phyloP scores from a whole-genome alignment of 2,329 filamentous ascomycete genomes.

The Stenocarpella maydis region DNA sequence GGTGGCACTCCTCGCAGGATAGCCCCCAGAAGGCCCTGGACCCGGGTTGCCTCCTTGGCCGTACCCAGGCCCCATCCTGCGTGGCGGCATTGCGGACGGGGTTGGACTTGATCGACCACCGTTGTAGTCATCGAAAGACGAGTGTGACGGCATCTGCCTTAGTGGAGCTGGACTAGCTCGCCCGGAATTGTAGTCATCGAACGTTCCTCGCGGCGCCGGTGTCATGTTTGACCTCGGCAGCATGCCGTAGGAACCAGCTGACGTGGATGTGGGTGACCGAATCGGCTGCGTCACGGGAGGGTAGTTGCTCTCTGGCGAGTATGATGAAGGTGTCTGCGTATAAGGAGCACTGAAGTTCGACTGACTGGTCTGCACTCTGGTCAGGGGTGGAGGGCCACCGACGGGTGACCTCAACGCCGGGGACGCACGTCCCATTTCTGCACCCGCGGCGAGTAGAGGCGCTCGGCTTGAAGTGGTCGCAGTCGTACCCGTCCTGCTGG shows the following conservation, averaged over 20 bases:
- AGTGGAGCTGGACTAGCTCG: constrained; percentile 30
- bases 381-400: constrained; percentile 37
- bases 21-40: constrained; percentile 20
- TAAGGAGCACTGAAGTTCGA: constrained; percentile 39
- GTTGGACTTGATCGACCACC: constrained; percentile 43
- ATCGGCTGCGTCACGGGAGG: constrained; percentile 41
- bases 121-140: constrained; percentile 38
- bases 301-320: constrained; percentile 39
- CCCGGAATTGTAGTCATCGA: constrained; percentile 34
- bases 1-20: constrained; percentile 43
- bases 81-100: constrained; percentile 41
- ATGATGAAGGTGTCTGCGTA: constrained; percentile 39
- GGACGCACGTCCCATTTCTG: constrained; percentile 44
- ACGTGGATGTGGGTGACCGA: constrained; percentile 37
- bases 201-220: constrained; percentile 29
- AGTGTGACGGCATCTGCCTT: constrained; percentile 23
- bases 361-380: constrained; percentile 40
- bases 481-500: constrained; percentile 45
- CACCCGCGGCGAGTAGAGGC: constrained; percentile 44
- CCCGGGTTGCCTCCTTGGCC: constrained; percentile 22
- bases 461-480: constrained; percentile 41
- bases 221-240: constrained; percentile 31
- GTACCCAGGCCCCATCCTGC: constrained; percentile 30
- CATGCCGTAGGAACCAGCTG: constrained; percentile 37
- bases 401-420: constrained; percentile 41